Conservation (phyloP, 805 yeast genomes). For the Scheffersomyces stipitis region DNA sequence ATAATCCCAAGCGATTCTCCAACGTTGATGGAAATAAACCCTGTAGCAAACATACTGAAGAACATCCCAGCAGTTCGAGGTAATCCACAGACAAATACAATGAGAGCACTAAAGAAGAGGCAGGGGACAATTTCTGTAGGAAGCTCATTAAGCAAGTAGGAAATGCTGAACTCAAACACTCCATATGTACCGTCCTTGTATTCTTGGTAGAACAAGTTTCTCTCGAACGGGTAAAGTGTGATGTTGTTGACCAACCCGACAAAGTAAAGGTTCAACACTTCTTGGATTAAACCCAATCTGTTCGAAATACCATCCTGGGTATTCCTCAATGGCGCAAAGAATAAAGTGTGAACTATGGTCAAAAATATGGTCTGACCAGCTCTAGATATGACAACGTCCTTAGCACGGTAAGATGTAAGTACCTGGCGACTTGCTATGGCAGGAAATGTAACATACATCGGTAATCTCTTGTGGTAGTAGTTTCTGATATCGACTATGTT, state of each 20-base stretch:
- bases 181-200: conserved; percentile 72
- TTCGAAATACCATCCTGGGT: conserved; percentile 54
- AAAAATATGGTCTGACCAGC: conserved; percentile 62
- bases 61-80: conserved; percentile 67
- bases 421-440: conserved; percentile 34
- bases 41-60: conserved; percentile 59
- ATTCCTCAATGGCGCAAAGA: conserved; percentile 47
- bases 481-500: conserved; percentile 36
- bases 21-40: conserved; percentile 58
- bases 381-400: conserved; percentile 64
- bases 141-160: conserved; percentile 61
- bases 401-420: conserved; percentile 32
- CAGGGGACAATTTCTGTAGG: conserved; percentile 66
- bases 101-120: conserved; percentile 56
- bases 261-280: conserved; percentile 68
- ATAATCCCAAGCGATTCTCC: conserved; percentile 87
- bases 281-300: conserved; percentile 75
- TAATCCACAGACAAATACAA: conserved; percentile 70
- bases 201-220: conserved; percentile 77
- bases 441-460: conserved; percentile 25
- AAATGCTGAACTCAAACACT: conserved; percentile 57
- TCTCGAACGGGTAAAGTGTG: conserved; percentile 70
- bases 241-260: conserved; percentile 79
- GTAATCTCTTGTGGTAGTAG: conserved; percentile 32
- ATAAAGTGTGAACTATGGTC: conserved; percentile 65